Base-by-base conservation (phyloP, 108 stramenopile genomes). In the Hondaea fermentalgiana region DNA sequence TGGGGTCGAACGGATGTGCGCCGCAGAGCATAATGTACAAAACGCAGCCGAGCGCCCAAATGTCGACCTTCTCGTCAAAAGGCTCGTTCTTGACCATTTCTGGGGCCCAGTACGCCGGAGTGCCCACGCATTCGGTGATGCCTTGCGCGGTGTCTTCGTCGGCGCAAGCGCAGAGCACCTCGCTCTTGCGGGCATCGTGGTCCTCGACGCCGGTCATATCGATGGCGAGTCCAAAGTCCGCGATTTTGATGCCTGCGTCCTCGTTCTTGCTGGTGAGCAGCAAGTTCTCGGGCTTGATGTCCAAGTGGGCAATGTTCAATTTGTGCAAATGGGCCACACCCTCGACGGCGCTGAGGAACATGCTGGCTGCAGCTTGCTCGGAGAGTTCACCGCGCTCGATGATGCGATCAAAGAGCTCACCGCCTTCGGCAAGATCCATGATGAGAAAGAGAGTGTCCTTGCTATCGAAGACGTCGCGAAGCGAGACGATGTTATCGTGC, bases 371-470 rank as follows among this genome's bases (percentile, higher is more conserved):
- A 57, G 91, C 92, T 44, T 91, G 90, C 88, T 93, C 92, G 5
- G 91, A 58, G 87, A 93, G 91, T 49, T 91, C 89, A 43, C 88
- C 90, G 12, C 92, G 57, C 35, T 91, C 91, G 21, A 92, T 91
- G 91, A 94, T 91, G 43, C 88, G 83, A 76, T 91, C 92, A 87
- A 94, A 94, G 89, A 98, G 91, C 92, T 96, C 95, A 59, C 97
- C 97, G n/a, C 97, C 97, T 28, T 89, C 64, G 71, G 93, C 93
- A 87, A 96, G 91, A 87, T 98, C 97, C 93, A 97, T 92, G 44
- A 97, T 95, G 59, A 95, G 93, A 92, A 57, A 98, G 43, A 97
- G 93, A 19, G 92, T 72, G 69, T 19, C 28, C 28, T 87, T 49
- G 17, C 87, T 88, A n/a, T 92, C 91, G 53, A 89, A 92, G 58